phyloP scores from a whole-genome alignment of 768 basidiomycete genomes.

The Omphalotus guepiniiformis region DNA sequence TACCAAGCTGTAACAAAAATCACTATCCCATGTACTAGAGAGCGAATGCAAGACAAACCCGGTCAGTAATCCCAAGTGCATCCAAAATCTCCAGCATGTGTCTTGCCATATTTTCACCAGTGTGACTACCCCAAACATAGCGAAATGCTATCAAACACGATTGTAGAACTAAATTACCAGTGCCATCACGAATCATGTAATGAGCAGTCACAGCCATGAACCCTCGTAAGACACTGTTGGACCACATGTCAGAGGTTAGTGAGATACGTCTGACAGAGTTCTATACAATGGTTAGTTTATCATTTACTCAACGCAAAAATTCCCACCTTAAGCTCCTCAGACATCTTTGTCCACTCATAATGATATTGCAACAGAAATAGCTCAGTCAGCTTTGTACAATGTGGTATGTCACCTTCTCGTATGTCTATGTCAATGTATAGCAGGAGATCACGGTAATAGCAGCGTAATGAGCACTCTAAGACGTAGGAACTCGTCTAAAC shows the following conservation, averaged over 20 bases:
- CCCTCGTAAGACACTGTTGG: constrained; percentile 16
- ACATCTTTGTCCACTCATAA: constrained; percentile 16
- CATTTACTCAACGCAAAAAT: constrained; percentile 6
- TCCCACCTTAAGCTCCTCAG: constrained; percentile 21
- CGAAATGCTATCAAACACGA: constrained; percentile 28
- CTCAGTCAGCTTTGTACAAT: constrained; percentile 26
- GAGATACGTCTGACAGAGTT: constrained; percentile 23
- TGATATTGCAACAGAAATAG: constrained; percentile 22
- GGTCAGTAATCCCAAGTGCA: constrained; percentile 15
- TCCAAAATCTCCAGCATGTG: constrained; percentile 21
- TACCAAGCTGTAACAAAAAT: no score
- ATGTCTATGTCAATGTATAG: no score
- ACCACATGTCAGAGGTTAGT: constrained; percentile 34
- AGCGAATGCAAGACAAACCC: constrained; percentile 18
- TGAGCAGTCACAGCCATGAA: constrained; percentile 31
- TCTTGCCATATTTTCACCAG: constrained; percentile 23
- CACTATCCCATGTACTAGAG: no score
- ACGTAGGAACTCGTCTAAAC: no score
- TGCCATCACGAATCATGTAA: constrained; percentile 18
- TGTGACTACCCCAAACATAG: constrained; percentile 25
- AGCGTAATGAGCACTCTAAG: no score
- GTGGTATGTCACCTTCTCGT: no score
- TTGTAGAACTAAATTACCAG: no score
- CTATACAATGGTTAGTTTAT: constrained; percentile 16
- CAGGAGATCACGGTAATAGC: no score